Evolutionary conservation across 345 rosid genomes (phyloP).

Genomic region (Aurinia saxatilis): DNA sequence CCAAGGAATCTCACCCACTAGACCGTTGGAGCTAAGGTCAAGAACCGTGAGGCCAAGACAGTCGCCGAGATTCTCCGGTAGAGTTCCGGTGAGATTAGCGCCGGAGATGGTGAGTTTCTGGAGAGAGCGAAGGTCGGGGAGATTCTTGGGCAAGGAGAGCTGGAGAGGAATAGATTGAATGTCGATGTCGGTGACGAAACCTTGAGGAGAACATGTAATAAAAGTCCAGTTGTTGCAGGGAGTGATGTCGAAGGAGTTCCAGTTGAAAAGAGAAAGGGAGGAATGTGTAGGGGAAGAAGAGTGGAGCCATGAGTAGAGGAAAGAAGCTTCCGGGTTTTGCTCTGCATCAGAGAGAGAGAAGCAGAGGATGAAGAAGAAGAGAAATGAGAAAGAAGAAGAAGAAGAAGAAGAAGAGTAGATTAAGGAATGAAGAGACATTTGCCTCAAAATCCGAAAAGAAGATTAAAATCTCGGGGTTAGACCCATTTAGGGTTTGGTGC

Average conservation of each 20-base stretch:
- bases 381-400: conserved; percentile 19
- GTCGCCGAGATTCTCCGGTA: conserved; percentile 53
- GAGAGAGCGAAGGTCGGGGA: conserved; percentile 49
- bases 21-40: conserved; percentile 58
- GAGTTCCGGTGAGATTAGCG: conserved; percentile 61
- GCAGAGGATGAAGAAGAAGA: conserved; percentile 23
- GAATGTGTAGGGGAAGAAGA: conserved; percentile 40
- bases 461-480: conserved; percentile 55
- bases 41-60: conserved; percentile 37
- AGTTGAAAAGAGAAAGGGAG: conserved; percentile 40
- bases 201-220: conserved; percentile 59
- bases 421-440: conserved; percentile 51
- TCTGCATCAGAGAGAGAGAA: conserved; percentile 32
- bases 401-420: no score
- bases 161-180: conserved; percentile 54
- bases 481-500: conserved; percentile 49
- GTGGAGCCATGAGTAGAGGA: conserved; percentile 63
- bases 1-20: conserved; percentile 60
- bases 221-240: conserved; percentile 87
- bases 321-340: conserved; percentile 48
- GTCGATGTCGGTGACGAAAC: conserved; percentile 56
- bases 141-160: conserved; percentile 47
- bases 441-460: conserved; percentile 56
- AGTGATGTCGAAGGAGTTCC: conserved; percentile 54
- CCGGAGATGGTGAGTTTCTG: conserved; percentile 50